Percentiles rank a stretch among this genome's conserved stretches.
Evolutionary conservation across 768 basidiomycete species (phyloP).

Genomic region (Rhodotorula babjevae): DNA sequence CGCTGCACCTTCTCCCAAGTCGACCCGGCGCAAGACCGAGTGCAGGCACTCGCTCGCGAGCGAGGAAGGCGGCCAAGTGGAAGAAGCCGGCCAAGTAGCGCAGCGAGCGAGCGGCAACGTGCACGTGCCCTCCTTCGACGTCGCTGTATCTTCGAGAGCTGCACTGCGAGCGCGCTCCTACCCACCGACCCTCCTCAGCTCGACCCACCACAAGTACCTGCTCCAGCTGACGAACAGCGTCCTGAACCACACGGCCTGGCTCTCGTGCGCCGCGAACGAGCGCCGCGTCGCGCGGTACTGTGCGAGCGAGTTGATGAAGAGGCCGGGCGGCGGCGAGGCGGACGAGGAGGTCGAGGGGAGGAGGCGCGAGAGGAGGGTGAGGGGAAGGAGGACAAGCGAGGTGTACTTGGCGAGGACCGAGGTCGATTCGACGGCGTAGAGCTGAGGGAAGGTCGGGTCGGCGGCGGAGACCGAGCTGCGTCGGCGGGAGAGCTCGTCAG

Average conservation of each 20-base stretch:
- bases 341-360: not conserved
- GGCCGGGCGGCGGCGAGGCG: not conserved
- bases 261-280: constrained; percentile 47
- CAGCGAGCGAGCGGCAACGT: no score
- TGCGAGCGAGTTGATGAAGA: constrained; percentile 35
- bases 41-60: no score
- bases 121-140: no score
- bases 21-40: no score
- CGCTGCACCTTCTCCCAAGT: no score
- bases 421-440: constrained; percentile 31
- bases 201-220: constrained; percentile 49
- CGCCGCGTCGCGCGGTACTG: constrained; percentile 41
- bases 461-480: not conserved
- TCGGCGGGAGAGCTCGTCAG: not conserved
- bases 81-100: no score
- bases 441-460: constrained; percentile 10
- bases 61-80: no score
- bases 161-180: no score
- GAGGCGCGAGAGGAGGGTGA: constrained; percentile 1
- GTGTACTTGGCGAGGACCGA: constrained; percentile 38
- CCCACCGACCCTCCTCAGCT: constrained; percentile 2
- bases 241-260: constrained; percentile 49
- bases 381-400: constrained; percentile 28
- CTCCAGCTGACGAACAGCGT: constrained; percentile 46
- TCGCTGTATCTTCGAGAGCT: no score